Conservation (phyloP, 768 basidiomycete genomes). For the Psilocybe cubensis region DNA sequence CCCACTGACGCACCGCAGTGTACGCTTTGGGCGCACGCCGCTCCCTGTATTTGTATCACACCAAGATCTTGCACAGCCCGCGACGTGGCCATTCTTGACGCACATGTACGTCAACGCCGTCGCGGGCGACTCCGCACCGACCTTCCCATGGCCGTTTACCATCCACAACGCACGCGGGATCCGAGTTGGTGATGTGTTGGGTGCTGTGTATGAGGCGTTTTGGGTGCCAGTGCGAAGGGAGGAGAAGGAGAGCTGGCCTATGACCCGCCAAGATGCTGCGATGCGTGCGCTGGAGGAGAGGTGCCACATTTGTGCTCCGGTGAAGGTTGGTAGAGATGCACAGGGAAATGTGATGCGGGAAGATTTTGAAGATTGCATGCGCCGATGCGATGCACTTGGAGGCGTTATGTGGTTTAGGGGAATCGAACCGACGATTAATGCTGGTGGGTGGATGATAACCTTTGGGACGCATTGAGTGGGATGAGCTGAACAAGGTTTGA, state of each 20-base stretch:
- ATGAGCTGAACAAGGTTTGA: too few species aligned
- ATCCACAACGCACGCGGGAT: constrained; percentile 50
- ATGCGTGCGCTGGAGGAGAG: constrained; percentile 32
- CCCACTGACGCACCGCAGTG: constrained; percentile 19
- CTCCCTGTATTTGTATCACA: constrained; percentile 32
- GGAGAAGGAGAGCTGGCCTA: constrained; percentile 41
- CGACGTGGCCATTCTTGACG: constrained; percentile 64
- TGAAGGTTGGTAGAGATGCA: too few species aligned
- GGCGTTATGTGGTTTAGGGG: constrained; percentile 53
- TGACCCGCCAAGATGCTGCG: constrained; percentile 34
- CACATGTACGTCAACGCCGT: constrained; percentile 58
- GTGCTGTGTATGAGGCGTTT: constrained; percentile 49
- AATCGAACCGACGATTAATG: constrained; percentile 51
- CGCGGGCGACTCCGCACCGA: constrained; percentile 51
- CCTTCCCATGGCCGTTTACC: constrained; percentile 61
- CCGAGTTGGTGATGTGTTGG: constrained; percentile 53
- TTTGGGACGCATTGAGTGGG: constrained; percentile 25
- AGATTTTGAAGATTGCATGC: too few species aligned
- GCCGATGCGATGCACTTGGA: constrained; percentile 52
- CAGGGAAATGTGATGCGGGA: too few species aligned
- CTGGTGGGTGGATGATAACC: constrained; percentile 46
- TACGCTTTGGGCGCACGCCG: constrained; percentile 33
- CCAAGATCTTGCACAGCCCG: constrained; percentile 56
- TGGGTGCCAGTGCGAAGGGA: constrained; percentile 33
- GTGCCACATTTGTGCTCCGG: constrained; percentile 12